Evolutionary conservation across 169 alveolate genomes (phyloP), one percentile per base, ranked within the genome.

Genomic region (Babesia gibsoni): DNA sequence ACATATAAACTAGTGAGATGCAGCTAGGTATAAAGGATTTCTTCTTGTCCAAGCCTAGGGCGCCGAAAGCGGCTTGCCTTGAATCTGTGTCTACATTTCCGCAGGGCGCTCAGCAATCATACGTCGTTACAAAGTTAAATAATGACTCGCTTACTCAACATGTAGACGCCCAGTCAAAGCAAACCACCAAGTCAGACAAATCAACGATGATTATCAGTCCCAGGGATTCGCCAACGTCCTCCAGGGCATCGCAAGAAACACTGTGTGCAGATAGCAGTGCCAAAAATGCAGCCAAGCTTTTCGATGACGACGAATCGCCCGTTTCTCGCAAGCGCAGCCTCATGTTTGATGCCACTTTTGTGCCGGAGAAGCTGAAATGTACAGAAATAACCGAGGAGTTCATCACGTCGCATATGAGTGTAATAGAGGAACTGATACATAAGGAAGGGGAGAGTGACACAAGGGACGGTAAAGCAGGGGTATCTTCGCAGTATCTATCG

Each of bases 291-390:
- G 27, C 9, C 23, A 56, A 37, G 7, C 42, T 49, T 35, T n/a
- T 49, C 35, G 63, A 33, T 12, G 83, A 48, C 6, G 83, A 72
- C 45, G 83, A 72, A 6, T 25, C 57, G 49, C 83, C 83, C 8
- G 42, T 58, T 4, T 36, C 33, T 23, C 67, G 83, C 22, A 72
- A 72, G 58, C 53, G 83, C 25, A 22, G 67, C 16, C 58, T 72
- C 16, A 41, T 72, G 65, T 72, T 58, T 29, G 83, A 72, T 41
- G 43, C 37, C 29, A 48, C 58, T 18, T 48, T 52, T 41, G 64
- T 70, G 22, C 72, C 52, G 16, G 23, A 32, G 10, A 50, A 33
- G 56, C 25, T 50, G 20, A 54, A 32, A 49, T 54, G 66, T 35
- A 54, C 66, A n/a, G 58, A 46, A 1, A 59, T 59, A 23, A 36